A percentile compares a stretch with the other conserved stretches of the same genome.
phyloP scores from a whole-genome alignment of 495 filamentous ascomycete genomes.

The Barbatosphaeria neglecta region DNA sequence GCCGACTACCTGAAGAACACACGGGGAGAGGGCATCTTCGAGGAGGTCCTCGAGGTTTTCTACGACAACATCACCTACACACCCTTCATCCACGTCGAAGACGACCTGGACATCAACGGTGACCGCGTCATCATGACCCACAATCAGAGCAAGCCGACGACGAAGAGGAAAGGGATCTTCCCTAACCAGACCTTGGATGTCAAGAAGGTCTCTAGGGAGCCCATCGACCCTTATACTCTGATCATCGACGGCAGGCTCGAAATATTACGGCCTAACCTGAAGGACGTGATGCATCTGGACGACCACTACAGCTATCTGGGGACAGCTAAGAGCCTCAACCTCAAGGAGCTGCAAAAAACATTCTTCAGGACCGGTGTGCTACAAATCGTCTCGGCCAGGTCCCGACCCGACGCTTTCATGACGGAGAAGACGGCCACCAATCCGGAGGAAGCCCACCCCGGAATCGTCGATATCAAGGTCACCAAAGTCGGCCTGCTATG shows the following conservation, averaged over 20 bases:
- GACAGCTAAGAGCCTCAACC: constrained; percentile 58
- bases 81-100: constrained; percentile 92
- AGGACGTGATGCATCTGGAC: constrained; percentile 82
- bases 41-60: constrained; percentile 88
- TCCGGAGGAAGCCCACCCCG: constrained; percentile 77
- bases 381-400: constrained; percentile 87
- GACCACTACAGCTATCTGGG: constrained; percentile 86
- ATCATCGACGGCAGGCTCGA: constrained; percentile 85
- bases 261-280: constrained; percentile 67
- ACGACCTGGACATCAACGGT: constrained; percentile 71
- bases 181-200: constrained; percentile 52
- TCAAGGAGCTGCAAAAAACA: constrained; percentile 66
- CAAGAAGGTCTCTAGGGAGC: constrained; percentile 59
- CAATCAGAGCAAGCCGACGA: too few relatives aligned
- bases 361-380: constrained; percentile 84
- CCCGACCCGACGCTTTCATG: constrained; percentile 91
- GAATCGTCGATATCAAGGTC: constrained; percentile 93
- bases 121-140: constrained; percentile 63
- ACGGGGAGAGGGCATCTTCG: constrained; percentile 73
- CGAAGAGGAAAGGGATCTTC: constrained; percentile 58
- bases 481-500: constrained; percentile 93
- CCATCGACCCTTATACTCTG: constrained; percentile 86
- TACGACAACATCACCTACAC: constrained; percentile 98
- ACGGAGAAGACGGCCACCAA: constrained; percentile 70
- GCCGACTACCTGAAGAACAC: constrained; percentile 93